Percentiles rank a stretch among this genome's conserved stretches.
These are phyloP conservation scores for Salix suchowensis DNA, from an alignment of 345 rosid species.

Conservation along the genomic window DNA sequence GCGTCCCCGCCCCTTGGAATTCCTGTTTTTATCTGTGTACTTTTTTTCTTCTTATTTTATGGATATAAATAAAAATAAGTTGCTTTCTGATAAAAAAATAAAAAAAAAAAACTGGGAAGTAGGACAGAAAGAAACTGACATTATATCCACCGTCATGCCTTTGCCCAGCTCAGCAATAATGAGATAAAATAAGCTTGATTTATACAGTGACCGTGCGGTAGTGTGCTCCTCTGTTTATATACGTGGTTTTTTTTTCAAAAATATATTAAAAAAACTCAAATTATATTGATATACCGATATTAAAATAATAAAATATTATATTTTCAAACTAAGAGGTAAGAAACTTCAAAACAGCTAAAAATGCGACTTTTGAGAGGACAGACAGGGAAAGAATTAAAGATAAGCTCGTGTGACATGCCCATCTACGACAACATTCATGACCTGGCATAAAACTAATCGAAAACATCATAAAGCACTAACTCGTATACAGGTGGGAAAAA, in stretches of 20 bases:
- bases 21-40: neutral
- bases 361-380: no score
- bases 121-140: neutral
- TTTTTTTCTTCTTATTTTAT: neutral
- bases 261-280: no score
- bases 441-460: neutral
- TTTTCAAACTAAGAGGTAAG: no score
- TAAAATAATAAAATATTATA: no score
- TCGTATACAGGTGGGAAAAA: no score
- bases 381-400: no score
- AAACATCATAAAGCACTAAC: neutral
- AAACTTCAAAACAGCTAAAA: no score
- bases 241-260: no score
- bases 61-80: neutral
- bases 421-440: neutral
- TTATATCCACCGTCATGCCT: neutral
- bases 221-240: no score
- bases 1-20: neutral
- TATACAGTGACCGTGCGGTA: no score
- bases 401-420: neutral
- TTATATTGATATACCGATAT: no score
- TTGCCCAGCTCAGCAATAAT: neutral
- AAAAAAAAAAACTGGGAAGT: neutral
- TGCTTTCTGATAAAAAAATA: neutral
- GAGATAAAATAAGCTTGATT: neutral